These are phyloP conservation scores for Acanthochlamys bracteata DNA, from an alignment of 106 monocot species.

Conservation along the genomic window DNA sequence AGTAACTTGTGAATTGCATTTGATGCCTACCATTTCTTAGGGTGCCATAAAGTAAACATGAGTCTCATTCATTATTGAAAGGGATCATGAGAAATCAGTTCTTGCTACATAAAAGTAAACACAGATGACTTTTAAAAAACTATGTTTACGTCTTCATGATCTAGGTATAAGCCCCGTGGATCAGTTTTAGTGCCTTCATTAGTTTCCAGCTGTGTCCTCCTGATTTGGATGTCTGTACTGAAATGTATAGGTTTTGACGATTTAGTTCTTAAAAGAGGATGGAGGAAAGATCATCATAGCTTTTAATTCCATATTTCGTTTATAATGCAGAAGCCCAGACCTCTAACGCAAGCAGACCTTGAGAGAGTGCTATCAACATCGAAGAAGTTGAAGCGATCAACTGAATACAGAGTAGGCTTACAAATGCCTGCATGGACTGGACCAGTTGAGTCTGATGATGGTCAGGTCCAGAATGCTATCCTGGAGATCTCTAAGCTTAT, in stretches of 20 bases:
- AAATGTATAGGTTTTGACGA: neutral
- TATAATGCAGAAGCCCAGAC: constrained; percentile 36
- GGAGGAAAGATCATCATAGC: neutral
- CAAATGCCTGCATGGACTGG: constrained; percentile 20
- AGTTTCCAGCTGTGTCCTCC: too few species aligned
- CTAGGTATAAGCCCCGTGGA: too few species aligned
- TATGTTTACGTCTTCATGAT: too few species aligned
- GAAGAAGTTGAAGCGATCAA: constrained; percentile 25
- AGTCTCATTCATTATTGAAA: too few species aligned
- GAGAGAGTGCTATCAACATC: constrained; percentile 34
- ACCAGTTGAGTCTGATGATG: constrained; percentile 19
- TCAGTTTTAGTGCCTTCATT: too few species aligned
- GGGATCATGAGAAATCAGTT: too few species aligned
- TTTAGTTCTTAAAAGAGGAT: neutral
- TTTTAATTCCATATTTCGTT: neutral
- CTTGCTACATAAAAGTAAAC: too few species aligned
- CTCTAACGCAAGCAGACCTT: constrained; percentile 37
- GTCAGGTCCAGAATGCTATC: constrained; percentile 42
- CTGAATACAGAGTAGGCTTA: constrained; percentile 12
- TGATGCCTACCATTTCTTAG: too few species aligned
- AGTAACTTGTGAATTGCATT: too few species aligned
- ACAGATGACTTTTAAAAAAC: too few species aligned
- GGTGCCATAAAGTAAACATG: too few species aligned
- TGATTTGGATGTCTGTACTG: too few species aligned
- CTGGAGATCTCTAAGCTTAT: constrained; percentile 42